Evolutionary conservation across 2,329 filamentous ascomycete genomes (phyloP).

Genomic region (Metarhizium rileyi): DNA sequence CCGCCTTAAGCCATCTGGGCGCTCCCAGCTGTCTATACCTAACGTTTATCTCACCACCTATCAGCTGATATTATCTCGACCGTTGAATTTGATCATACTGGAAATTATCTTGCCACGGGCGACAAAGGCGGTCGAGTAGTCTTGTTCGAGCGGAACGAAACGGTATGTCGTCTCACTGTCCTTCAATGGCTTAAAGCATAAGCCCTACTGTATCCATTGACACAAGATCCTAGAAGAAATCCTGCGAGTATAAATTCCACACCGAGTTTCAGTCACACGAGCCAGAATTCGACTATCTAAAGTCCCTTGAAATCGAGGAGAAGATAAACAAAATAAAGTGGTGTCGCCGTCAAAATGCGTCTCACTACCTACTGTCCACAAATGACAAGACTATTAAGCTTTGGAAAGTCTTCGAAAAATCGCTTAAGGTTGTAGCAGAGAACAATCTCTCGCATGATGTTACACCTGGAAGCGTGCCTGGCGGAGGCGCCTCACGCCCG

Average conservation of each 20-base stretch:
- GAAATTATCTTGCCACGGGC: conserved; percentile 82
- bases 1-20: neutral
- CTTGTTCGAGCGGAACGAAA: conserved; percentile 89
- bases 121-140: conserved; percentile 83
- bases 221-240: conserved; percentile 70
- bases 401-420: conserved; percentile 99
- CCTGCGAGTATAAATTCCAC: conserved; percentile 99
- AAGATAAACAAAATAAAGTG: conserved; percentile 99
- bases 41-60: conserved; percentile 13
- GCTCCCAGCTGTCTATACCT: conserved; percentile 8
- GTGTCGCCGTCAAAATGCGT: conserved; percentile 96
- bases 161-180: conserved; percentile 48
- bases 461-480: conserved; percentile 64
- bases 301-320: conserved; percentile 98
- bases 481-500: conserved; percentile 66
- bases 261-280: conserved; percentile 99
- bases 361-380: conserved; percentile 94
- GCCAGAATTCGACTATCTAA: conserved; percentile 98
- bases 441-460: conserved; percentile 96
- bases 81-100: conserved; percentile 83
- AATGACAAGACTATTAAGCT: conserved; percentile 99
- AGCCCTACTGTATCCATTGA: neutral
- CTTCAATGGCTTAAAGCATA: neutral
- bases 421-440: conserved; percentile 95
- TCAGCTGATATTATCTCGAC: conserved; percentile 85